Percentiles rank a stretch among this genome's conserved stretches.
phyloP scores from a whole-genome alignment of 2,329 filamentous ascomycete species.

The Aureobasidium subglaciale region DNA sequence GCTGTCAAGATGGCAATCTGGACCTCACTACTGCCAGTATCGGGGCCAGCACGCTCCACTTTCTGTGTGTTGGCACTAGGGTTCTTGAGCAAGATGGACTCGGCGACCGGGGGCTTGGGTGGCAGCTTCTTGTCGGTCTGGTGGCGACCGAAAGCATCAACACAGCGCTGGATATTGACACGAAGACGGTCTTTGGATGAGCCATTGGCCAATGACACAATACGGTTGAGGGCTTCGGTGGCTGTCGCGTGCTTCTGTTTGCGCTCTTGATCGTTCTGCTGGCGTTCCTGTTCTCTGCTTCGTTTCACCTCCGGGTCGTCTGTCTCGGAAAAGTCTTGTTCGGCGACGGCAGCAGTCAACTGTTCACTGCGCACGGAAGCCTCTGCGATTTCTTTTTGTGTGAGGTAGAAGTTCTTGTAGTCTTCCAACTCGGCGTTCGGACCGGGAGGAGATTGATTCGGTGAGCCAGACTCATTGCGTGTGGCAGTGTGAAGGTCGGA shows the following conservation, averaged over 20 bases:
- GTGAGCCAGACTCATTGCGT: conserved; percentile 11
- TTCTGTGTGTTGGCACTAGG: conserved; percentile 35
- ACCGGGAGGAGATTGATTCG: conserved; percentile 16
- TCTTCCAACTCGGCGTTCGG: conserved; percentile 24
- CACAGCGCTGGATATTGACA: conserved; percentile 75
- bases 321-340: conserved; percentile 16
- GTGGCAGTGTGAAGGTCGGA: background rate
- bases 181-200: conserved; percentile 71
- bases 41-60: conserved; percentile 66
- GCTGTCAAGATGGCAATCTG: conserved; percentile 91
- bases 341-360: conserved; percentile 53
- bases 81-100: conserved; percentile 37
- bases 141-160: conserved; percentile 85
- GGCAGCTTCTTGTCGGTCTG: conserved; percentile 68
- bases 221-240: conserved; percentile 67
- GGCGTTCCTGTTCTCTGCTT: conserved; percentile 38
- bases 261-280: conserved; percentile 20
- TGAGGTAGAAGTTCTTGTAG: conserved; percentile 71
- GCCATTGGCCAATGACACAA: conserved; percentile 68
- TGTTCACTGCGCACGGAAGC: conserved; percentile 61
- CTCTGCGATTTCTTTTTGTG: conserved; percentile 56
- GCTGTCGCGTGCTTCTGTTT: conserved; percentile 57
- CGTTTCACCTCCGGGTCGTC: conserved; percentile 21
- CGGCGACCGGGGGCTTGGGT: conserved; percentile 47
- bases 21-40: conserved; percentile 95